A percentile compares a stretch with the other conserved stretches of the same genome.
phyloP scores from a whole-genome alignment of 2,329 filamentous ascomycete species.

The Xylariales sp. region DNA sequence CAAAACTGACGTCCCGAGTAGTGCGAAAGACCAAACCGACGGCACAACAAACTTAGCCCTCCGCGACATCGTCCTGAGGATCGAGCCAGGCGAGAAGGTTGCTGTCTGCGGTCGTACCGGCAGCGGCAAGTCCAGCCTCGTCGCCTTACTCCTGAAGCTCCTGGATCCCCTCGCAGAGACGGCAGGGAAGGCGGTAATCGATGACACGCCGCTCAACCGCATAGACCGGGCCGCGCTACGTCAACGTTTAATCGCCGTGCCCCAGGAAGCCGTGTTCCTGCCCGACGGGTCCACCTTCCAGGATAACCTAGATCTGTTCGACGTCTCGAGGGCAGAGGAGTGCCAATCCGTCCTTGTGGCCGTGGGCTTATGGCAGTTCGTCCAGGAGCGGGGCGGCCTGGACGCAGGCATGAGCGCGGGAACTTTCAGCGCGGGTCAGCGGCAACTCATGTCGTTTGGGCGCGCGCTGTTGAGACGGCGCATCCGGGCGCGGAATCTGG shows the following conservation, averaged over 20 bases:
- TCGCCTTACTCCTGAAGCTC: constrained; percentile 35
- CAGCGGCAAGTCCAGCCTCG: constrained; percentile 37
- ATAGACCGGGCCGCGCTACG: constrained; percentile 31
- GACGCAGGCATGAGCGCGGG: constrained; percentile 32
- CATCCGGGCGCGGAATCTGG: constrained; percentile 13
- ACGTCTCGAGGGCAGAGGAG: constrained; percentile 14
- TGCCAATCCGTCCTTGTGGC: constrained; percentile 17
- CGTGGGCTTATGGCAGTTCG: constrained; percentile 19
- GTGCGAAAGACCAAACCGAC: constrained; percentile 6
- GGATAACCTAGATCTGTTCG: constrained; percentile 28
- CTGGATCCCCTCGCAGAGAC: constrained; percentile 26
- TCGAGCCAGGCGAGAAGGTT: constrained; percentile 26
- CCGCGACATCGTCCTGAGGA: constrained; percentile 22
- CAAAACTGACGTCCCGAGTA: not conserved
- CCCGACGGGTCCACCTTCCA: constrained; percentile 30
- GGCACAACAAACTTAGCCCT: constrained; percentile 21
- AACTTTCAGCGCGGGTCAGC: constrained; percentile 45
- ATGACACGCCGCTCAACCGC: constrained; percentile 23
- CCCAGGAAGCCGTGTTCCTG: constrained; percentile 39
- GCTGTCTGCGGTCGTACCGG: constrained; percentile 29
- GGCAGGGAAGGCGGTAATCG: constrained; percentile 27
- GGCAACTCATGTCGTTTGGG: constrained; percentile 22
- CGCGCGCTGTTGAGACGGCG: constrained; percentile 23
- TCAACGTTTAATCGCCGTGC: constrained; percentile 34
- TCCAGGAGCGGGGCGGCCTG: constrained; percentile 20